These are phyloP conservation scores for Rhynchosporium graminicola DNA, from an alignment of 2,329 filamentous ascomycete species.

Conservation along the genomic window DNA sequence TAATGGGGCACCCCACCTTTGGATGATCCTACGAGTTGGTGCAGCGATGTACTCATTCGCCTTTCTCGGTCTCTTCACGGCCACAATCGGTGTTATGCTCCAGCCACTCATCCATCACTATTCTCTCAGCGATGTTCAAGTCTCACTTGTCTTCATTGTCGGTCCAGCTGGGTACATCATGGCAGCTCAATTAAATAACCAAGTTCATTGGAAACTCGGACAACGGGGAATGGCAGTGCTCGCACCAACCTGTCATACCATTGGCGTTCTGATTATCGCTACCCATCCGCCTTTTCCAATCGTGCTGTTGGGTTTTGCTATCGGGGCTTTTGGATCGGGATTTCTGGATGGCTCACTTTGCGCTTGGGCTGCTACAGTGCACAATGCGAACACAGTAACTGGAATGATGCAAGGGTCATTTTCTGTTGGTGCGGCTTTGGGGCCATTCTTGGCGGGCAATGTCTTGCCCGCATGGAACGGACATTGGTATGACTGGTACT, in stretches of 20 bases:
- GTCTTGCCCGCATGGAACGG: not conserved
- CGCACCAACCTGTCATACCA: not conserved
- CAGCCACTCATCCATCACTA: not conserved
- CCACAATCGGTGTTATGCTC: not conserved
- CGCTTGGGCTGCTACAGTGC: slow-evolving; percentile 8
- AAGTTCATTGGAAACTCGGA: not conserved
- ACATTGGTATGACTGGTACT: slow-evolving; percentile 8
- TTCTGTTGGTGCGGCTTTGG: slow-evolving; percentile 2
- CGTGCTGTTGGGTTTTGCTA: not conserved
- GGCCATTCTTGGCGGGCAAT: not conserved
- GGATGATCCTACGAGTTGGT: slow-evolving; percentile 1
- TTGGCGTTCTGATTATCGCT: slow-evolving; percentile 1
- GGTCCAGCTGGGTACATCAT: not conserved
- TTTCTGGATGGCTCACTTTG: slow-evolving; percentile 3
- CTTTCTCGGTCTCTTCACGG: slow-evolving; percentile 3
- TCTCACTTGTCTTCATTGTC: slow-evolving; percentile 4
- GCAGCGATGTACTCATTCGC: slow-evolving; percentile 9
- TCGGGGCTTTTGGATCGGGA: not conserved
- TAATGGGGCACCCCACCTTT: not conserved
- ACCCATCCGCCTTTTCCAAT: not conserved
- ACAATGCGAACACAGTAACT: slow-evolving; percentile 4
- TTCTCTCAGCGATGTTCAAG: not conserved
- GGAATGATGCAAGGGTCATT: slow-evolving; percentile 4
- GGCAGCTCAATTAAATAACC: not conserved
- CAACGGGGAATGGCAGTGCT: not conserved